These are phyloP conservation scores for Turritis glabra DNA, from an alignment of 345 rosid genomes.

Conservation along the genomic window DNA sequence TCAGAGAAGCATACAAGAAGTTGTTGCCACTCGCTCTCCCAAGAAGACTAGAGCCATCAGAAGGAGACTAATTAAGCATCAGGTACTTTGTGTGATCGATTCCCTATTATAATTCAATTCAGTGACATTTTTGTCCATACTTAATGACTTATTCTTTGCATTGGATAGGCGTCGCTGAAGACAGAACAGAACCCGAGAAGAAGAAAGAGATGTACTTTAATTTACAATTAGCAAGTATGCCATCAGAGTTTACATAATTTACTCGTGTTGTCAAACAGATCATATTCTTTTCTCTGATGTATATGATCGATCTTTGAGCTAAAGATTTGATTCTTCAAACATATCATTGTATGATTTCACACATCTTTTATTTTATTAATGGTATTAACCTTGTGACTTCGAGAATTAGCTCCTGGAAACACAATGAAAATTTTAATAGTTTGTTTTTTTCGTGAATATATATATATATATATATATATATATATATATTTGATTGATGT, in stretches of 20 bases:
- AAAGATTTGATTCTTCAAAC: background rate
- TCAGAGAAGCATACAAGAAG: conserved; percentile 80
- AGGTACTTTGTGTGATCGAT: conserved; percentile 45
- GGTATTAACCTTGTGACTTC: too few species aligned
- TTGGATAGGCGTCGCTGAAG: conserved; percentile 57
- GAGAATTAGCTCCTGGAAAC: too few species aligned
- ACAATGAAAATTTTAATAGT: too few species aligned
- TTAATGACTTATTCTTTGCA: background rate
- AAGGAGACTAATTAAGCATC: conserved; percentile 76
- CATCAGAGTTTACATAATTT: conserved; percentile 48
- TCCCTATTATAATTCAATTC: too few species aligned
- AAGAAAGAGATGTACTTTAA: conserved; percentile 75
- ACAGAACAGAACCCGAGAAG: conserved; percentile 68
- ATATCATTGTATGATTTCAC: background rate
- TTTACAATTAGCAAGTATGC: conserved; percentile 75
- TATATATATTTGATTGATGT: too few species aligned
- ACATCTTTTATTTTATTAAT: too few species aligned
- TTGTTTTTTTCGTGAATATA: too few species aligned
- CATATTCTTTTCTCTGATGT: background rate
- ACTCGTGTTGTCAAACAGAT: too few species aligned
- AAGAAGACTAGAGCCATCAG: conserved; percentile 95
- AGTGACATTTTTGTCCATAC: background rate
- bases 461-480: too few species aligned
- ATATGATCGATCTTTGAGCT: background rate
- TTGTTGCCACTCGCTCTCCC: conserved; percentile 79